A percentile compares a stretch with the other conserved stretches of the same genome.
phyloP scores from a whole-genome alignment of 2,329 filamentous ascomycete species.

The Alternaria sp. region DNA sequence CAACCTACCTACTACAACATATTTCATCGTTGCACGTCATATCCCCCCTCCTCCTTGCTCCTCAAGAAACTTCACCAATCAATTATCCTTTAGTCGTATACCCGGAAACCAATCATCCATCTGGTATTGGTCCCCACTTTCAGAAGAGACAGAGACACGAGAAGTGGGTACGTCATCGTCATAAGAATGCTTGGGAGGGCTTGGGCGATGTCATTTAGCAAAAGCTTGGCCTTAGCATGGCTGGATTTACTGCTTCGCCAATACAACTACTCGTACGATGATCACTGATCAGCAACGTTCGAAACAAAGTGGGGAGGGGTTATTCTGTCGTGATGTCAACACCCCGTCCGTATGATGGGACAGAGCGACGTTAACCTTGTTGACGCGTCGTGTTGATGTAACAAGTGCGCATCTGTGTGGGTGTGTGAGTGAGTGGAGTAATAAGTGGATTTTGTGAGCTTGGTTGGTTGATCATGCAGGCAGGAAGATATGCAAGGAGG shows the following conservation, averaged over 20 bases:
- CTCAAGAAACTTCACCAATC: not conserved
- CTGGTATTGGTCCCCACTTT: not conserved
- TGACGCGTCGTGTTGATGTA: not conserved
- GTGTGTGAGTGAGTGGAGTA: not conserved
- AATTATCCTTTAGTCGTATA: not conserved
- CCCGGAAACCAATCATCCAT: not conserved
- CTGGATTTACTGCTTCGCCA: not conserved
- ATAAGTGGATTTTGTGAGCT: not conserved
- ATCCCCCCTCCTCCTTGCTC: no score
- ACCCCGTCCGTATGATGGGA: not conserved
- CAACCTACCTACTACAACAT: not conserved
- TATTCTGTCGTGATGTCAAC: constrained; percentile 1
- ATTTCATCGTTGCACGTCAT: not conserved
- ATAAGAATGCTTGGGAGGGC: constrained; percentile 4
- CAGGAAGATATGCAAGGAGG: not conserved
- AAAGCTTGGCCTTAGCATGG: constrained; percentile 10
- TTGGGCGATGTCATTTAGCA: constrained; percentile 18
- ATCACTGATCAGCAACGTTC: constrained; percentile 6
- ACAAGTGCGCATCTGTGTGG: not conserved
- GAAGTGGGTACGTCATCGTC: constrained; percentile 3
- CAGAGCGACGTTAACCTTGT: not conserved
- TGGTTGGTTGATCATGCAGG: not conserved
- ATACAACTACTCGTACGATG: constrained; percentile 5
- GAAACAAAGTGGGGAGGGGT: not conserved
- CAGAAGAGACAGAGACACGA: not conserved